Conservation (phyloP, 345 rosid species). For the Eucalyptus microcorys region DNA sequence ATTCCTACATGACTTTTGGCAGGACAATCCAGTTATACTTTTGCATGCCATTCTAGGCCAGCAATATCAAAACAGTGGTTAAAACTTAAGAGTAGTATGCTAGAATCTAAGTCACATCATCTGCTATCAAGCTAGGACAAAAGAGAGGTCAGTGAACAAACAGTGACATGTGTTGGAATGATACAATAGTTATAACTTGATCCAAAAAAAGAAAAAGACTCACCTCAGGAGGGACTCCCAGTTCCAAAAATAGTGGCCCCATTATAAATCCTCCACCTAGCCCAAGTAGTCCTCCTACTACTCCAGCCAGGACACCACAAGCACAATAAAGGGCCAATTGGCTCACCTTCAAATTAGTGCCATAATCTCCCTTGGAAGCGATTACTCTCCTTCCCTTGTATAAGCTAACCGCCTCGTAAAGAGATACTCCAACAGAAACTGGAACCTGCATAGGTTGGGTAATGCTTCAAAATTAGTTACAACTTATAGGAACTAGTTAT, state of each 20-base stretch:
- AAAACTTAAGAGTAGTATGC: background rate
- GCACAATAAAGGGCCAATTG: conserved; percentile 47
- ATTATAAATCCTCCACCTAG: conserved; percentile 76
- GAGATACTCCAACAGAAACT: conserved; percentile 53
- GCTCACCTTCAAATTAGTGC: conserved; percentile 13
- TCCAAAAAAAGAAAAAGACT: background rate
- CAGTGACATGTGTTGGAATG: background rate
- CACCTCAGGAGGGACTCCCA: conserved; percentile 76
- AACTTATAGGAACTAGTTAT: background rate
- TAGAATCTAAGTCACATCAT: background rate
- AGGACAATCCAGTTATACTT: background rate
- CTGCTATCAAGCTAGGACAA: background rate
- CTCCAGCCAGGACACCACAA: conserved; percentile 51
- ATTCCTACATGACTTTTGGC: background rate
- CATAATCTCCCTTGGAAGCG: conserved; percentile 46
- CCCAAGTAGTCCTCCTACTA: conserved; percentile 76
- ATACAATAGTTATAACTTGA: background rate
- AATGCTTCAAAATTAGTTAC: background rate
- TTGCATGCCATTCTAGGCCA: background rate
- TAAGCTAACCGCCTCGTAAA: conserved; percentile 50
- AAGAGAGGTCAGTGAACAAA: background rate
- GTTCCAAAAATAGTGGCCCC: conserved; percentile 72
- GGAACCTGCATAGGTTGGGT: conserved; percentile 30
- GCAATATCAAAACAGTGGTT: background rate
- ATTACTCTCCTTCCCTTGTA: conserved; percentile 56